Conservation (phyloP, 192 early-diverging fungal species). For the Coemansia sp. region DNA sequence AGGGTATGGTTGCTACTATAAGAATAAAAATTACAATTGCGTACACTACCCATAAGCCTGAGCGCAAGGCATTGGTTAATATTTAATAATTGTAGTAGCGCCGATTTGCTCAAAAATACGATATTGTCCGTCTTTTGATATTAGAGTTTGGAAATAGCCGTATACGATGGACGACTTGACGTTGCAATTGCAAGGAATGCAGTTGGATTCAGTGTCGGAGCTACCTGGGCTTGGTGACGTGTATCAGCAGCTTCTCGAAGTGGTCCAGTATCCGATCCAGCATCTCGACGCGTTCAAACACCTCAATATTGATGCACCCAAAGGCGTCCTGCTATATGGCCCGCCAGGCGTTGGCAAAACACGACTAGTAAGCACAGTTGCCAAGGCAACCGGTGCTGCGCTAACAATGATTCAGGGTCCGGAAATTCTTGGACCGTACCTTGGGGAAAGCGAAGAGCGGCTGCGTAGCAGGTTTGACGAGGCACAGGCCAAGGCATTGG, state of each 20-base stretch:
- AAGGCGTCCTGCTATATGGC: conserved; percentile 86
- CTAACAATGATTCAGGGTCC: conserved; percentile 76
- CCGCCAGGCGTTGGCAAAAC: conserved; percentile 97
- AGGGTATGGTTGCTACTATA: not conserved
- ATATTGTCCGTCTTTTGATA: not conserved
- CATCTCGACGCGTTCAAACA: conserved; percentile 61
- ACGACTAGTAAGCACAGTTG: conserved; percentile 69
- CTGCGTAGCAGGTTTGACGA: conserved; percentile 70
- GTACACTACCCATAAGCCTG: not conserved
- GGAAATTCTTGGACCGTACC: conserved; percentile 76
- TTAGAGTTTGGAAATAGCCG: not conserved
- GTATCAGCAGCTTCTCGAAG: conserved; percentile 69
- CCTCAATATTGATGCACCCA: conserved; percentile 78
- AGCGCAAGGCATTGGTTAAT: not conserved
- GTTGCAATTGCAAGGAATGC: conserved; percentile 3
- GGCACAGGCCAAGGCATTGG: conserved; percentile 54
- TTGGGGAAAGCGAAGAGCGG: conserved; percentile 85
- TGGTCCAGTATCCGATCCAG: conserved; percentile 73
- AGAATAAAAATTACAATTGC: not conserved
- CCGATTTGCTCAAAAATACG: not conserved
- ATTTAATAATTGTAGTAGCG: not conserved
- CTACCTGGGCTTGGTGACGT: conserved; percentile 74
- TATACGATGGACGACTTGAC: conserved; percentile 7
- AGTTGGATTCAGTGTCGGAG: conserved; percentile 5
- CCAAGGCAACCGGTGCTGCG: conserved; percentile 64